phyloP scores from a whole-genome alignment of 768 basidiomycete species.

The Sutorius australiensis region DNA sequence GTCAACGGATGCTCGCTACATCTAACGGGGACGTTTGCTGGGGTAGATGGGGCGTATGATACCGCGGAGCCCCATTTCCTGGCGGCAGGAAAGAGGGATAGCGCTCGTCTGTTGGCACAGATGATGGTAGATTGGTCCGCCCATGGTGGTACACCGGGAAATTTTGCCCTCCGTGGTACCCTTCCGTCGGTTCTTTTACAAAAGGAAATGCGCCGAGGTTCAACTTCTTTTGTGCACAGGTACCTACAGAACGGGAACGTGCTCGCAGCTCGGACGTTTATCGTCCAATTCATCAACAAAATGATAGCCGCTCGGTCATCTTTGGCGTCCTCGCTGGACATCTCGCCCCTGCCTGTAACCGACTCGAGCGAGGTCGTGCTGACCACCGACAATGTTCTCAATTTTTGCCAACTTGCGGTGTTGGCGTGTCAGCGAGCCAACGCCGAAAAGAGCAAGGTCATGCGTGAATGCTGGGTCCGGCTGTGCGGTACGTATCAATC shows the following conservation, averaged over 20 bases:
- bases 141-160: conserved; percentile 49
- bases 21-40: conserved; percentile 1
- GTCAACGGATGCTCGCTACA: neutral
- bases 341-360: conserved; percentile 43
- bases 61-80: conserved; percentile 80
- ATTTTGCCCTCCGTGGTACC: conserved; percentile 80
- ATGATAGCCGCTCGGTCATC: conserved; percentile 48
- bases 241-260: conserved; percentile 86
- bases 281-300: conserved; percentile 69
- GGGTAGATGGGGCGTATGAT: conserved; percentile 68
- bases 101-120: conserved; percentile 79
- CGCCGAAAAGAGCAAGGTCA: conserved; percentile 71
- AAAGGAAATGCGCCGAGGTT: neutral
- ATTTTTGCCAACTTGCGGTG: conserved; percentile 88
- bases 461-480: conserved; percentile 80
- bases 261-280: conserved; percentile 90
- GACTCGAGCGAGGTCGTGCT: conserved; percentile 61
- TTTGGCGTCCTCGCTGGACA: conserved; percentile 38
- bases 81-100: conserved; percentile 83
- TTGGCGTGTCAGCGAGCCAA: conserved; percentile 84
- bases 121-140: conserved; percentile 83
- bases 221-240: conserved; percentile 34
- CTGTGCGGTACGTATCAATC: conserved; percentile 83
- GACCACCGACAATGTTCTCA: conserved; percentile 73
- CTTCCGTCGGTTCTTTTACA: conserved; percentile 57